Percentiles rank a stretch among this genome's conserved stretches.
These are phyloP conservation scores for Solanum pennellii DNA, from an alignment of 257 asterid species.

Conservation along the genomic window DNA sequence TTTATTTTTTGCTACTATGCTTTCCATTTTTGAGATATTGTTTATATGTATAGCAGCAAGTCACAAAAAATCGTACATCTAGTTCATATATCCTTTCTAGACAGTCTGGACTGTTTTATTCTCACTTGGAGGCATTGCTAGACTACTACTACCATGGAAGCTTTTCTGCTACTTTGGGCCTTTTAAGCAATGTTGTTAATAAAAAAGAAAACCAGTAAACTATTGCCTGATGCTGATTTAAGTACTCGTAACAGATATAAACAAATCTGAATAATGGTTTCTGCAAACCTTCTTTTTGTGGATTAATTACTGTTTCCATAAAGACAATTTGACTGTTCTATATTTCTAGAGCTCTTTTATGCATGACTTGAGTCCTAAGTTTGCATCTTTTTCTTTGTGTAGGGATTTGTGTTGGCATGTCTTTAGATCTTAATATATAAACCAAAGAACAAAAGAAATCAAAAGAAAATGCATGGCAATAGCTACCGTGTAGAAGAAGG, in stretches of 20 bases:
- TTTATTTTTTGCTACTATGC: background rate
- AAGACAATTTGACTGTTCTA: background rate
- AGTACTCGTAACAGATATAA: background rate
- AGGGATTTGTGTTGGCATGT: background rate
- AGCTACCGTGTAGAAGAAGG: background rate
- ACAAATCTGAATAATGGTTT: background rate
- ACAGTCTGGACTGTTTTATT: background rate
- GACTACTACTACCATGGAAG: background rate
- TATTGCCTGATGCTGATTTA: background rate
- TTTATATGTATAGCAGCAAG: background rate
- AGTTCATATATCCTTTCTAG: background rate
- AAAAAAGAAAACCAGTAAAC: background rate
- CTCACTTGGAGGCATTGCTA: background rate
- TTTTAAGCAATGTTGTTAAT: background rate
- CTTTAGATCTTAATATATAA: background rate
- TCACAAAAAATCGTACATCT: background rate
- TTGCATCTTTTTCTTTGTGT: background rate
- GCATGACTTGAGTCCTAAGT: background rate
- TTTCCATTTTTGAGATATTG: background rate
- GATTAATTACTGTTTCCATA: background rate
- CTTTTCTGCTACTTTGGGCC: background rate
- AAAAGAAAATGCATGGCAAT: background rate
- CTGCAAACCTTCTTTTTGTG: background rate
- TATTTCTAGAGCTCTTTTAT: background rate
- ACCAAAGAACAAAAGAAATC: background rate